Evolutionary conservation across 805 yeast genomes (phyloP), one percentile per base, ranked within the genome.

Genomic region (Yamadazyma takamatsuzukensis): DNA sequence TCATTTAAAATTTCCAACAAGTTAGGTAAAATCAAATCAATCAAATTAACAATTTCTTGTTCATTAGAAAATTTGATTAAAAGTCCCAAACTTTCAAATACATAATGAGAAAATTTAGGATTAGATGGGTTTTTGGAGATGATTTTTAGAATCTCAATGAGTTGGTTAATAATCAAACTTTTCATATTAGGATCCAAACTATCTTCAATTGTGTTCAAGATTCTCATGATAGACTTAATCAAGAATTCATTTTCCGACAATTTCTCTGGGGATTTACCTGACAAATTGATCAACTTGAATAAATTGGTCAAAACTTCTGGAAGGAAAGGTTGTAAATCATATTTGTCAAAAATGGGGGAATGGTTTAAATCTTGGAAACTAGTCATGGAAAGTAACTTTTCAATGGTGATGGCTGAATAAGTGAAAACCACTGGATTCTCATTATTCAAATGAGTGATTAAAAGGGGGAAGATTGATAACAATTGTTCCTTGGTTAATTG

Each of bases 241-340:
- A 93, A 68, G 53, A 86, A 93, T 53, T 93, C 98, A 57, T 93
- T 93, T 53, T 93, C 97, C 0, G 97, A 88, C 32, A 94, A 64
- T 52, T 88, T 90, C 54, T 88, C 97, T 0, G 97, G 97, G 1
- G 86, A 74, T 36, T 68, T 65, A 25, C 40, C 39, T 4, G 11
- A 23, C 12, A 15, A 26, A 21, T 47, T 33, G 35, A 81, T 64
- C 29, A 90, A 80, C 29, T 86, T 68, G 46, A 93, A 83, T 27
- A 90, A 64, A 39, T 74, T 80, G 22, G 70, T 70, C 31, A 90
- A 62, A 27, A 90, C 59, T 17, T 76, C 76, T 41, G 76, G 71
- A 32, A 80, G 71, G 36, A 56, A 64, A 2, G 80, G 74, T 19
- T 76, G 70, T 15, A 94, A 67, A 57, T 93, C 98, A 7, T 54